Evolutionary conservation across 2,329 filamentous ascomycete species (phyloP).

Genomic region (Hawksworthiomyces lignivorus): DNA sequence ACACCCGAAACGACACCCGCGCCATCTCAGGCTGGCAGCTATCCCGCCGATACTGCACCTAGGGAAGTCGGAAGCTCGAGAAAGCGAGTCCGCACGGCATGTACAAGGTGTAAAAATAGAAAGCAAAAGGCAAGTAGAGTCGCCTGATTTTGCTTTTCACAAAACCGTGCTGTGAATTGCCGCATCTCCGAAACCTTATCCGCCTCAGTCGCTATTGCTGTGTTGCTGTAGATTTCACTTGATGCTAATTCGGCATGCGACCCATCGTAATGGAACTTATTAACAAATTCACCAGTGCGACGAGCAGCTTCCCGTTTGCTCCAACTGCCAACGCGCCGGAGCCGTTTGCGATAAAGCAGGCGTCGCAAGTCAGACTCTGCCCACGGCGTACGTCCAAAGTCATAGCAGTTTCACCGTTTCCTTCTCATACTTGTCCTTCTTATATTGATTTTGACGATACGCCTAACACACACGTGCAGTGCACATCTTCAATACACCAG

Average conservation of each 20-base stretch:
- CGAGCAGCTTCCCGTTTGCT: conserved; percentile 7
- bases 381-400: conserved; percentile 5
- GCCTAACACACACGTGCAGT: too few relatives aligned
- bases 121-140: conserved; percentile 49
- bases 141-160: too few relatives aligned
- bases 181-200: too few relatives aligned
- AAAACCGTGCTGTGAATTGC: too few relatives aligned
- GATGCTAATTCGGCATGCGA: too few relatives aligned
- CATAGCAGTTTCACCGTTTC: not conserved
- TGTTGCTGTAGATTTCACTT: too few relatives aligned
- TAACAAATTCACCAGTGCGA: conserved; percentile 7
- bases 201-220: too few relatives aligned
- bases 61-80: conserved; percentile 18
- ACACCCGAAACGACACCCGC: not conserved
- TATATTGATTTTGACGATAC: not conserved
- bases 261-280: too few relatives aligned
- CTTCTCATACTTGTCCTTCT: too few relatives aligned
- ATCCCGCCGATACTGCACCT: too few relatives aligned
- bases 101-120: conserved; percentile 67
- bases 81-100: conserved; percentile 67
- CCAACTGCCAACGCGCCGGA: conserved; percentile 7
- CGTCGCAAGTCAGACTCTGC: conserved; percentile 2
- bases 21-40: too few relatives aligned
- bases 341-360: conserved; percentile 6
- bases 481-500: not conserved